Conservation (phyloP, 306 rosid species). For the Quercus variabilis region DNA sequence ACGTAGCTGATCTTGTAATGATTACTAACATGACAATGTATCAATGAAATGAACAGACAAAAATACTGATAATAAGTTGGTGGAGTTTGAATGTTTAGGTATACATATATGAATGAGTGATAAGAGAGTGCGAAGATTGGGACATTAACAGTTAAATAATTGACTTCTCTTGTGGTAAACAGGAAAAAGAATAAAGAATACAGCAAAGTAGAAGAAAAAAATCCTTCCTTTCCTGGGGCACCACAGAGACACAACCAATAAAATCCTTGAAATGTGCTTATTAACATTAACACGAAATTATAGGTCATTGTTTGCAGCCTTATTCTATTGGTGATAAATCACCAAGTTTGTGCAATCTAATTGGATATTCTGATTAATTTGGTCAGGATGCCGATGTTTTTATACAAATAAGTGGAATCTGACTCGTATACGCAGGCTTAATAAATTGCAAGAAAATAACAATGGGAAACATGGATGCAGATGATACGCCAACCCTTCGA, state of each 20-base stretch:
- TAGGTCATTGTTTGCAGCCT: constrained; percentile 31
- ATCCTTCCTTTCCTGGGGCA: constrained; percentile 15
- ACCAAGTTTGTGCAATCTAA: constrained; percentile 4
- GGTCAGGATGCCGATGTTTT: constrained; percentile 38
- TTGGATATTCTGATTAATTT: constrained; percentile 24
- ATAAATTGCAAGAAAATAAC: not conserved
- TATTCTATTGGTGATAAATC: constrained; percentile 21
- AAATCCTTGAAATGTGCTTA: constrained; percentile 27
- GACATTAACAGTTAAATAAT: constrained; percentile 29
- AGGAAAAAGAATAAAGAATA: constrained; percentile 3
- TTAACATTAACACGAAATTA: constrained; percentile 15
- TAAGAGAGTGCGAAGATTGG: constrained; percentile 54
- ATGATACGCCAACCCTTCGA: constrained; percentile 18
- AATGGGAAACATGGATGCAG: constrained; percentile 27
- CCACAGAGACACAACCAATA: constrained; percentile 37
- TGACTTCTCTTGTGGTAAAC: constrained; percentile 29
- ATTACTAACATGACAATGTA: not conserved
- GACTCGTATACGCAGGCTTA: constrained; percentile 49
- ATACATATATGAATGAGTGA: constrained; percentile 20
- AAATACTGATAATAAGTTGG: not conserved
- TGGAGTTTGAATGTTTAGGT: not conserved
- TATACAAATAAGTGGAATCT: constrained; percentile 54
- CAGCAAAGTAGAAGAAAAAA: not conserved
- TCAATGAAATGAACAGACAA: not conserved
- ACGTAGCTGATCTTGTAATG: not conserved